Conservation (phyloP, 2,329 filamentous ascomycete genomes). For the Colletotrichum orchidophilum region DNA sequence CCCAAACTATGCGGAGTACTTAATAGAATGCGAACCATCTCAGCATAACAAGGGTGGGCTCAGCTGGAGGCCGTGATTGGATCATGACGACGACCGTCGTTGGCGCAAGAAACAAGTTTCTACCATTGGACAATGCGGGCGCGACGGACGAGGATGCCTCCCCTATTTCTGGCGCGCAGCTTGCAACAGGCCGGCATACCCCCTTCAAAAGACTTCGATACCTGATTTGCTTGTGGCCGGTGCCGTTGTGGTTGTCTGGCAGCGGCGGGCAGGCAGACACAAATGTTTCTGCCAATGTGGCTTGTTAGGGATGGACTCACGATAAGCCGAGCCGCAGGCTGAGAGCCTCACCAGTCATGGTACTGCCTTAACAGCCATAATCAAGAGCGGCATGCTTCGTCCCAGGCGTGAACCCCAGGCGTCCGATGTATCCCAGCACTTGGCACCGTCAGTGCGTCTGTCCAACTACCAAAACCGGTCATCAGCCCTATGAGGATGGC, state of each 20-base stretch:
- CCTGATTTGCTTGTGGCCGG: conserved; percentile 28
- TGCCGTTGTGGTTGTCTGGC: conserved; percentile 9
- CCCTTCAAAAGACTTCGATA: conserved; percentile 1
- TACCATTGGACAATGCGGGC: conserved; percentile 23
- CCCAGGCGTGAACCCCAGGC: conserved; percentile 16
- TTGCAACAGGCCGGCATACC: conserved; percentile 24
- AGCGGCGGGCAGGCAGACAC: conserved; percentile 20
- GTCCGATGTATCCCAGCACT: background rate
- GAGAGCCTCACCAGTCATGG: background rate
- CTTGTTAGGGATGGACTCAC: conserved; percentile 1
- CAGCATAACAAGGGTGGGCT: conserved; percentile 21
- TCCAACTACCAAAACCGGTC: background rate
- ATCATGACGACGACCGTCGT: conserved; percentile 31
- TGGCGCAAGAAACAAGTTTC: conserved; percentile 21
- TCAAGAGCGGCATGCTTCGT: background rate
- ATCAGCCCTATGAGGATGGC: conserved; percentile 26
- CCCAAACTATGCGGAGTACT: conserved; percentile 20
- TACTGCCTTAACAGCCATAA: background rate
- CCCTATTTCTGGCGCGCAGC: conserved; percentile 25
- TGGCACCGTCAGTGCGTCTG: background rate
- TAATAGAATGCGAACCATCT: conserved; percentile 28
- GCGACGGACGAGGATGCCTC: conserved; percentile 23
- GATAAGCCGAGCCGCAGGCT: accelerated
- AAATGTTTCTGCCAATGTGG: conserved; percentile 7
- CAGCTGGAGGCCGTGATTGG: conserved; percentile 26